A percentile compares a stretch with the other conserved stretches of the same genome.
These are phyloP conservation scores for Aspergillus nanangensis DNA, from an alignment of 495 filamentous ascomycete species.

Conservation along the genomic window DNA sequence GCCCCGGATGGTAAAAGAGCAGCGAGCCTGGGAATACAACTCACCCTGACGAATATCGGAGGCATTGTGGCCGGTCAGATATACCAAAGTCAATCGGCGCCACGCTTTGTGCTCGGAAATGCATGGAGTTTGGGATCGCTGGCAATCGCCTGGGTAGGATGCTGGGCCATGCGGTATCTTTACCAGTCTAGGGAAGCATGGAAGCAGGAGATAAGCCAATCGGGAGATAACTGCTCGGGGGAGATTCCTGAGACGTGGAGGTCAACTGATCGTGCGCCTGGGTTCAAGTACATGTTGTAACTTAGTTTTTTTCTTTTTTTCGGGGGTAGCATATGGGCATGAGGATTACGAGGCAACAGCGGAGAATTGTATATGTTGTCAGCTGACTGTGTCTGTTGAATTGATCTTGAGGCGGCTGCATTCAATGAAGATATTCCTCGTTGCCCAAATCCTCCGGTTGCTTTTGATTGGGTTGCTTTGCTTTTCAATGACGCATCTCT, in stretches of 20 bases:
- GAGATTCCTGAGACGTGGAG: background rate
- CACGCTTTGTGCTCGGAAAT: background rate
- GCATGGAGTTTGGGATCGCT: background rate
- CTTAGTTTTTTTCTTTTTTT: too few species aligned
- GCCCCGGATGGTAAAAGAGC: background rate
- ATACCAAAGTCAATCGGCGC: background rate
- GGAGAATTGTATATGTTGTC: too few species aligned
- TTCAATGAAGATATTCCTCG: too few species aligned
- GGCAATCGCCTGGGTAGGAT: background rate
- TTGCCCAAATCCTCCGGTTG: too few species aligned
- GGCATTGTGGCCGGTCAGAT: background rate
- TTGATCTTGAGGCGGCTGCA: too few species aligned
- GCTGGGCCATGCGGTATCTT: background rate
- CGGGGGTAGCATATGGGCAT: too few species aligned
- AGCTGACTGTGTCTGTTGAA: too few species aligned
- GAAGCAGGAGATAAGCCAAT: background rate
- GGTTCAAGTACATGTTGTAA: background rate
- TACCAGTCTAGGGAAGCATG: background rate
- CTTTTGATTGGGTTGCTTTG: too few species aligned
- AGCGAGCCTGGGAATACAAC: background rate
- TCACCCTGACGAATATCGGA: background rate
- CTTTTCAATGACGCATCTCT: too few species aligned
- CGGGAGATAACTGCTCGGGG: background rate
- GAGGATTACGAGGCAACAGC: too few species aligned
- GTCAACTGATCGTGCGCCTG: background rate